phyloP scores from a whole-genome alignment of 192 early-diverging fungal genomes.

The Entomortierella beljakovae region DNA sequence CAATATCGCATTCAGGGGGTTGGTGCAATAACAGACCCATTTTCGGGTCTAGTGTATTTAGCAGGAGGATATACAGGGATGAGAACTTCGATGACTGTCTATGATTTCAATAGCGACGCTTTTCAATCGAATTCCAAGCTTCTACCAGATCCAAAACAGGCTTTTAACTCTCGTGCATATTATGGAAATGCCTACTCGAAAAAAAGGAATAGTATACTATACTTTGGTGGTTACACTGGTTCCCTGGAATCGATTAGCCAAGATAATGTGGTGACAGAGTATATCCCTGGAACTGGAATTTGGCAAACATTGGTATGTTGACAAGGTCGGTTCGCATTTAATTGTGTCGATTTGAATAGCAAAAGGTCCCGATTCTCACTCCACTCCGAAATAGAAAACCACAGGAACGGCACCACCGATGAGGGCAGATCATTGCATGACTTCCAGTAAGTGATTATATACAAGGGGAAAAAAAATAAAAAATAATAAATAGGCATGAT shows the following conservation, averaged over 20 bases:
- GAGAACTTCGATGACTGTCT: constrained; percentile 19
- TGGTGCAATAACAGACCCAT: constrained; percentile 20
- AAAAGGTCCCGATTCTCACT: neutral
- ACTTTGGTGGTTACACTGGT: constrained; percentile 40
- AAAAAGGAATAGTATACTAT: constrained; percentile 30
- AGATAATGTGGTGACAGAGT: constrained; percentile 22
- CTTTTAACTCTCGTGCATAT: constrained; percentile 18
- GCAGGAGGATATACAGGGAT: constrained; percentile 21
- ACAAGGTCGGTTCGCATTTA: too few species aligned
- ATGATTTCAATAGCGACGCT: constrained; percentile 14
- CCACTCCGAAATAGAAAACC: constrained; percentile 4
- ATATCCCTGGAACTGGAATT: constrained; percentile 8
- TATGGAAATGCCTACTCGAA: constrained; percentile 19
- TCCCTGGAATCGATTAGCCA: neutral
- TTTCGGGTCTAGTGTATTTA: constrained; percentile 31
- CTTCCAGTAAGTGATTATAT: constrained; percentile 17
- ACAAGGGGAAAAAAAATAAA: neutral
- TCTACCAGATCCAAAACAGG: neutral
- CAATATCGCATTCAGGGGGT: constrained; percentile 17
- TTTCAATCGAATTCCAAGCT: neutral
- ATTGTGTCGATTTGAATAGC: too few species aligned
- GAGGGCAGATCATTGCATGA: constrained; percentile 46
- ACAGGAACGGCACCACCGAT: constrained; percentile 14
- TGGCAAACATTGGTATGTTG: constrained; percentile 33
- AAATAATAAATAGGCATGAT: neutral